Percentiles rank a stretch among this genome's conserved stretches.
These are phyloP conservation scores for Desmodesmus armatus DNA, from an alignment of 139 green algal genomes.

Conservation along the genomic window DNA sequence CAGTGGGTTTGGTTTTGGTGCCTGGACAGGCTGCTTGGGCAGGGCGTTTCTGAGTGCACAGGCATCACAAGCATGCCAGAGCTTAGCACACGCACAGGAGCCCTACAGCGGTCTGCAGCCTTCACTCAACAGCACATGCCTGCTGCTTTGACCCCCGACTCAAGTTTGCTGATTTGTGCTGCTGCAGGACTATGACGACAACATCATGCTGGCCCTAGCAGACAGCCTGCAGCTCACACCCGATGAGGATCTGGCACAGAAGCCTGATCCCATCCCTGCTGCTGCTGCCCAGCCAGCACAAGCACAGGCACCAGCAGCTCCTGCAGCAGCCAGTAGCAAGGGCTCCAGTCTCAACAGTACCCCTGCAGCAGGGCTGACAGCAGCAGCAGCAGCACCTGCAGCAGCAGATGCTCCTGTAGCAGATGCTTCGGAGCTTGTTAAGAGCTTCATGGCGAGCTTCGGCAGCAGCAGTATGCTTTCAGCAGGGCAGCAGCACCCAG, in stretches of 20 bases:
- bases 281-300: neutral
- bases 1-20: too few relatives aligned
- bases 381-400: neutral
- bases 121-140: too few relatives aligned
- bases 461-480: neutral
- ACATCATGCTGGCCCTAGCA: neutral
- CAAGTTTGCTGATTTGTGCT: too few relatives aligned
- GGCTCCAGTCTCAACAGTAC: neutral
- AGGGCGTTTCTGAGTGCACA: too few relatives aligned
- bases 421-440: slow-evolving; percentile 29
- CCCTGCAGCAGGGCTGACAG: neutral
- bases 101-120: too few relatives aligned
- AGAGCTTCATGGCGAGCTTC: slow-evolving; percentile 11
- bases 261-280: neutral
- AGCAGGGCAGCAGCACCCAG: neutral
- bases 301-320: neutral
- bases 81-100: too few relatives aligned
- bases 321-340: too few relatives aligned
- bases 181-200: neutral
- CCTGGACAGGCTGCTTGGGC: too few relatives aligned
- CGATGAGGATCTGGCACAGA: too few relatives aligned
- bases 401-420: slow-evolving; percentile 3
- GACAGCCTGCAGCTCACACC: neutral
- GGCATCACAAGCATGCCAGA: too few relatives aligned
- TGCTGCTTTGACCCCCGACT: neutral